Conservation (phyloP, 768 basidiomycete genomes). For the Pleurotus salmoneostramineus region DNA sequence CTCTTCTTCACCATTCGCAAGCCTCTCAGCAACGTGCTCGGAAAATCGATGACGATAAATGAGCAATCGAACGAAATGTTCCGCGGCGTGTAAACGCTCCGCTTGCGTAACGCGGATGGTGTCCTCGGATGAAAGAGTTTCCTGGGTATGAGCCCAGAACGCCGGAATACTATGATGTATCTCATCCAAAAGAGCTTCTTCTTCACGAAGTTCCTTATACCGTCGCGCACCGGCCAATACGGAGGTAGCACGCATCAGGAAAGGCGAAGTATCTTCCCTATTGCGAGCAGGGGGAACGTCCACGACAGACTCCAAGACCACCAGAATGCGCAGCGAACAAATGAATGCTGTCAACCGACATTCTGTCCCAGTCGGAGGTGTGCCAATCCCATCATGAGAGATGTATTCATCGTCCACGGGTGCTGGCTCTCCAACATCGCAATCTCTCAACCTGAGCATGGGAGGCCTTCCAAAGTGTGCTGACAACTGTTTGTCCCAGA, state of each 20-base stretch:
- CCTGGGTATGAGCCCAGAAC: constrained; percentile 77
- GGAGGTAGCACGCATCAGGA: constrained; percentile 67
- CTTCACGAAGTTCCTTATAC: constrained; percentile 69
- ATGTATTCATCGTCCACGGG: constrained; percentile 89
- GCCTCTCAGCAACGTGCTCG: constrained; percentile 69
- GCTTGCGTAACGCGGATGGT: constrained; percentile 89
- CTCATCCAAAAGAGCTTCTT: constrained; percentile 78
- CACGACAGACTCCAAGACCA: constrained; percentile 85
- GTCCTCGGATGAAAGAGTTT: constrained; percentile 80
- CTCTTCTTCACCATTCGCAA: constrained; percentile 45
- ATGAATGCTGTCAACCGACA: constrained; percentile 83
- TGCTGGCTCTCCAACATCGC: constrained; percentile 85
- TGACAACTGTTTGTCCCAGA: constrained; percentile 92
- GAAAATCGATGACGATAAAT: constrained; percentile 88
- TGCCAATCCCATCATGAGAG: constrained; percentile 62
- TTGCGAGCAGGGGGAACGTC: constrained; percentile 73
- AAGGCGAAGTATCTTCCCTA: constrained; percentile 65
- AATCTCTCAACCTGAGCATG: constrained; percentile 82
- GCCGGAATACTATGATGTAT: constrained; percentile 67
- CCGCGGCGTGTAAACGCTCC: constrained; percentile 80
- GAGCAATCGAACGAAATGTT: constrained; percentile 83
- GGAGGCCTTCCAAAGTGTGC: constrained; percentile 90
- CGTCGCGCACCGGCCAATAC: constrained; percentile 61
- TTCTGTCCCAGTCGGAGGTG: constrained; percentile 69
- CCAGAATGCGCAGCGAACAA: constrained; percentile 69